phyloP scores from a whole-genome alignment of 805 yeast species.

The Saccharomycopsis capsularis region DNA sequence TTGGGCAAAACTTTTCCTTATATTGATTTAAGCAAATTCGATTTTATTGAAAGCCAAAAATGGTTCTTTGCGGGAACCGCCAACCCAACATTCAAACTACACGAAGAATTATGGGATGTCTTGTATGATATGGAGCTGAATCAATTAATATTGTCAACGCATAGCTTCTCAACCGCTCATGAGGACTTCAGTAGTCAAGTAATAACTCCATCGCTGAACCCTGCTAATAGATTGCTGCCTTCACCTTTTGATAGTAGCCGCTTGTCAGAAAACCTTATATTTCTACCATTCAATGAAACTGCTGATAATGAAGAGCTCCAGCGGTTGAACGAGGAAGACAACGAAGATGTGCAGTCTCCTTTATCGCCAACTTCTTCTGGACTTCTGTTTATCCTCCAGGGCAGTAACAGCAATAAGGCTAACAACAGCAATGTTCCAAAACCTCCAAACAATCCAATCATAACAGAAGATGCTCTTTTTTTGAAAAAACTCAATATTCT shows the following conservation, averaged over 20 bases:
- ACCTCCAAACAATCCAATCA: conserved; percentile 31
- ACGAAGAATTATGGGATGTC: conserved; percentile 50
- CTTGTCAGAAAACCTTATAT: no score
- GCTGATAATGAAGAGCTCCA: not conserved
- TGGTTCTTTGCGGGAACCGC: conserved; percentile 55
- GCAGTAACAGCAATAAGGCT: not conserved
- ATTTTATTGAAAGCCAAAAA: conserved; percentile 39
- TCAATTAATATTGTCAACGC: conserved; percentile 23
- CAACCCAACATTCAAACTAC: conserved; percentile 50
- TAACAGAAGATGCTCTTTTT: conserved; percentile 39
- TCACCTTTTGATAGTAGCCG: not conserved
- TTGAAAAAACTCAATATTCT: conserved; percentile 37
- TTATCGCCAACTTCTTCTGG: not conserved
- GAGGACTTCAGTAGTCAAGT: no score
- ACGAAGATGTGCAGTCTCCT: not conserved
- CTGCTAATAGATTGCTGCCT: not conserved
- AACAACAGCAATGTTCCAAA: not conserved
- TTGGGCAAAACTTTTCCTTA: conserved; percentile 47
- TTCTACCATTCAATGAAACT: not conserved
- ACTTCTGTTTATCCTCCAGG: no score
- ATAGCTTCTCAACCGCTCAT: not conserved
- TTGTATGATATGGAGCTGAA: conserved; percentile 45
- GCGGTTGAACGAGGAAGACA: not conserved
- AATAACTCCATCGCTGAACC: no score
- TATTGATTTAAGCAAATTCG: conserved; percentile 48